Percentiles rank a stretch among this genome's conserved stretches.
phyloP scores from a whole-genome alignment of 1,139 yeast genomes.

The Sugiyamaella novakii region DNA sequence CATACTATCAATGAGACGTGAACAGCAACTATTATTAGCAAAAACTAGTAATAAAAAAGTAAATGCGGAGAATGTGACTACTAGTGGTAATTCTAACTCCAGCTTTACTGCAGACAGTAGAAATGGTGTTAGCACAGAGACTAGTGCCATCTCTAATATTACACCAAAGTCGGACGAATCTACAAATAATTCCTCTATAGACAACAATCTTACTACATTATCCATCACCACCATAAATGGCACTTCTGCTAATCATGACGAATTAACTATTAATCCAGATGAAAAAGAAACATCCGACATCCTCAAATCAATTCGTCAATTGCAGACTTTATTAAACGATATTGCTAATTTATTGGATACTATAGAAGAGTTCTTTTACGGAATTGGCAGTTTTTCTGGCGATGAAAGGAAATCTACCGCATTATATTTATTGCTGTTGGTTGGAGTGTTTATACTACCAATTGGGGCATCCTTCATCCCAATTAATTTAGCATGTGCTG shows the following conservation, averaged over 20 bases:
- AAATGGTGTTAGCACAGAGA: background rate
- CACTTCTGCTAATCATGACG: background rate
- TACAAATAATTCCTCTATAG: slow-evolving; percentile 1
- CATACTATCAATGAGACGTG: slow-evolving; percentile 14
- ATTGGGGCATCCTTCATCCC: slow-evolving; percentile 66
- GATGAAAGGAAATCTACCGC: slow-evolving; percentile 70
- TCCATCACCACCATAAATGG: background rate
- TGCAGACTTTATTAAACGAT: slow-evolving; percentile 64
- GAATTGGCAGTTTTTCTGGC: slow-evolving; percentile 64
- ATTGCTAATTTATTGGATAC: slow-evolving; percentile 55
- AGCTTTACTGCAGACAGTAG: background rate
- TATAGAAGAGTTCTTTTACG: slow-evolving; percentile 58
- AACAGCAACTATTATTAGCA: slow-evolving; percentile 5
- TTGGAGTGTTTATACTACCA: slow-evolving; percentile 49
- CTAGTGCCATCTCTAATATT: background rate
- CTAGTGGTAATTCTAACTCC: background rate
- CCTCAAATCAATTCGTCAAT: slow-evolving; percentile 58
- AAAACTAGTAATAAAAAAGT: slow-evolving; percentile 2
- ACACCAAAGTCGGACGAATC: background rate
- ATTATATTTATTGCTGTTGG: slow-evolving; percentile 51
- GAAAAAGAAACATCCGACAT: slow-evolving; percentile 28
- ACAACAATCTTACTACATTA: background rate
- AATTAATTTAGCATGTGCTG: slow-evolving; percentile 61
- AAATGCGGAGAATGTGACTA: slow-evolving; percentile 6
- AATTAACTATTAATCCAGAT: background rate